phyloP scores from a whole-genome alignment of 2,329 filamentous ascomycete genomes.

The Pseudopithomyces maydicus region DNA sequence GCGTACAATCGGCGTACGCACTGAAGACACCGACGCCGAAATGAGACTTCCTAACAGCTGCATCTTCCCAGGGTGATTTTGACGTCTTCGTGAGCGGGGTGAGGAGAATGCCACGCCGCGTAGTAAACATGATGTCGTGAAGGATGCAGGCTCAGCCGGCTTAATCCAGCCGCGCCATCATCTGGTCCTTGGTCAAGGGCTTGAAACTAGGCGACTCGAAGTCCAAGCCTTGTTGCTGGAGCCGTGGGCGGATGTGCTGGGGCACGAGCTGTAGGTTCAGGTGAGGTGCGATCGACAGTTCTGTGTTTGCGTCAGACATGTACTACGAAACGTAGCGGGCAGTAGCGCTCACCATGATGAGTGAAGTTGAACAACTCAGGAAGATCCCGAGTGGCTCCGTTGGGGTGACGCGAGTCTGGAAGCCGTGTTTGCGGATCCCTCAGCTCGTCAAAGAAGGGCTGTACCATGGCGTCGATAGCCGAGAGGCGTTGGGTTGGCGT shows the following conservation, averaged over 20 bases:
- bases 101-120: constrained; percentile 41
- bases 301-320: constrained; percentile 53
- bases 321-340: neutral
- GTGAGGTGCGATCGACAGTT: constrained; percentile 91
- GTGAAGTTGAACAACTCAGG: constrained; percentile 92
- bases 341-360: constrained; percentile 74
- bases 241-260: constrained; percentile 73
- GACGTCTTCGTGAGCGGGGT: constrained; percentile 38
- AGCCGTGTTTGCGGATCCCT: constrained; percentile 88
- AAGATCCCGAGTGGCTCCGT: constrained; percentile 78
- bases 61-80: constrained; percentile 36
- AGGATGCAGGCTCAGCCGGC: constrained; percentile 30
- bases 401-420: constrained; percentile 90
- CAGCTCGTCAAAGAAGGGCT: constrained; percentile 98
- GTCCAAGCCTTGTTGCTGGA: constrained; percentile 81
- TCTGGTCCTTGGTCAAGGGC: constrained; percentile 89
- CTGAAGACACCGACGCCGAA: constrained; percentile 41
- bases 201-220: constrained; percentile 82
- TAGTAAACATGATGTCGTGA: constrained; percentile 49
- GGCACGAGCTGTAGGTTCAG: constrained; percentile 91
- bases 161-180: constrained; percentile 96
- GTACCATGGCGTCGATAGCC: constrained; percentile 94
- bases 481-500: constrained; percentile 94
- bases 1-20: constrained; percentile 41
- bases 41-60: constrained; percentile 41